A percentile compares a stretch with the other conserved stretches of the same genome.
Evolutionary conservation across 2,329 filamentous ascomycete species (phyloP).

Genomic region (Graphiopsis chlorocephala): DNA sequence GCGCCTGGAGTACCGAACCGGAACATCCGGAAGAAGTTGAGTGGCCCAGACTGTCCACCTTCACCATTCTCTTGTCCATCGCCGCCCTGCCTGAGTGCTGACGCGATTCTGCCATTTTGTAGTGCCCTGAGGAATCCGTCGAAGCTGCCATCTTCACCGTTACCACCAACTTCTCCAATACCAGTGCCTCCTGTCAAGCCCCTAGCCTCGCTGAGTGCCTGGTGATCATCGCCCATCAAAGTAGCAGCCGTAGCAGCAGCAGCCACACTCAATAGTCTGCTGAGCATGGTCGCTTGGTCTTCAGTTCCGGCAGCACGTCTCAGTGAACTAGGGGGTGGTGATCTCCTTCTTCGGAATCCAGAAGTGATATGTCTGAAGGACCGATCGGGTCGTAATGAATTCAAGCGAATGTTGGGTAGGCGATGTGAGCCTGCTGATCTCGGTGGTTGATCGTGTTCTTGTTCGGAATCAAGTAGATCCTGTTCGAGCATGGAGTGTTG

Average conservation of each 20-base stretch:
- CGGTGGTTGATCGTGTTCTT: constrained; percentile 20
- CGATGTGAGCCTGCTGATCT: constrained; percentile 30
- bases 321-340: constrained; percentile 36
- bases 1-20: constrained; percentile 57
- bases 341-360: constrained; percentile 52
- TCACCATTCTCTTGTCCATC: constrained; percentile 36
- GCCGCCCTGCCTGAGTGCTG: constrained; percentile 50
- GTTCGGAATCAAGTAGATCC: constrained; percentile 32
- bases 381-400: constrained; percentile 32
- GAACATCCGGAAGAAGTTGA: constrained; percentile 69
- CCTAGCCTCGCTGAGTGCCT: constrained; percentile 55
- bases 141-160: constrained; percentile 60
- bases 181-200: constrained; percentile 45
- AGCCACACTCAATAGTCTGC: constrained; percentile 60
- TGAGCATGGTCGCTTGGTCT: constrained; percentile 62
- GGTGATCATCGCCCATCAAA: constrained; percentile 59
- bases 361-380: constrained; percentile 43
- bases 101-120: constrained; percentile 59
- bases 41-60: constrained; percentile 48
- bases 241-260: constrained; percentile 64
- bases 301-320: constrained; percentile 49
- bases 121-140: constrained; percentile 62
- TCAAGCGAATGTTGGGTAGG: constrained; percentile 27
- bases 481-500: constrained; percentile 34
- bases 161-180: constrained; percentile 35